A percentile compares a stretch with the other conserved stretches of the same genome.
Conservation (phyloP, 805 yeast genomes). For the Metschnikowia bowlesiae region DNA sequence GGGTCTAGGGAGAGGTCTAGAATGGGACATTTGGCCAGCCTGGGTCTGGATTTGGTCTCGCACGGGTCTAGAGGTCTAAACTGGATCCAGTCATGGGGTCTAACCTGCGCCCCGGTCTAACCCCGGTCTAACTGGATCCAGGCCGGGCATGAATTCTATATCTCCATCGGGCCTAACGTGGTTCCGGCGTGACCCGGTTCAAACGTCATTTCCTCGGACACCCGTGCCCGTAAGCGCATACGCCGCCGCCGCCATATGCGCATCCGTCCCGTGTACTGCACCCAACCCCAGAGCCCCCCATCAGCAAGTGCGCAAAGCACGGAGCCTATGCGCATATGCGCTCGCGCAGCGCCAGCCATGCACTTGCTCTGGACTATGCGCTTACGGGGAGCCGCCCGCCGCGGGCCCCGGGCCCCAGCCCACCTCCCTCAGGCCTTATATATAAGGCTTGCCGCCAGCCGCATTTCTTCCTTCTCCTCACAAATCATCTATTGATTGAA, state of each 20-base stretch:
- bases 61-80: too few relatives aligned
- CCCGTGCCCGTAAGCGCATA: not conserved
- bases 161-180: not conserved
- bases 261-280: not conserved
- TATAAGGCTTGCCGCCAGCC: not conserved
- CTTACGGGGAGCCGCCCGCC: not conserved
- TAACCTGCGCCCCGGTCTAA: too few relatives aligned
- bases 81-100: too few relatives aligned
- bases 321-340: not conserved
- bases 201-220: not conserved
- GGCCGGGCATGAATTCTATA: too few relatives aligned
- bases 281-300: not conserved
- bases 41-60: too few relatives aligned
- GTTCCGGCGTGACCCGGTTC: too few relatives aligned
- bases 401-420: not conserved
- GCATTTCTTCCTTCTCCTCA: not conserved
- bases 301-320: not conserved
- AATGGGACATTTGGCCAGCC: too few relatives aligned
- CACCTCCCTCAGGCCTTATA: not conserved
- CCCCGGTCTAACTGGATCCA: too few relatives aligned
- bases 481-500: constrained; percentile 1
- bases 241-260: not conserved
- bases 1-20: too few relatives aligned
- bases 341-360: not conserved
- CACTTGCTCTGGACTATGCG: constrained; percentile 10